These are phyloP conservation scores for Triticum urartu DNA, from an alignment of 176 grass and related monocot genomes.

Conservation along the genomic window DNA sequence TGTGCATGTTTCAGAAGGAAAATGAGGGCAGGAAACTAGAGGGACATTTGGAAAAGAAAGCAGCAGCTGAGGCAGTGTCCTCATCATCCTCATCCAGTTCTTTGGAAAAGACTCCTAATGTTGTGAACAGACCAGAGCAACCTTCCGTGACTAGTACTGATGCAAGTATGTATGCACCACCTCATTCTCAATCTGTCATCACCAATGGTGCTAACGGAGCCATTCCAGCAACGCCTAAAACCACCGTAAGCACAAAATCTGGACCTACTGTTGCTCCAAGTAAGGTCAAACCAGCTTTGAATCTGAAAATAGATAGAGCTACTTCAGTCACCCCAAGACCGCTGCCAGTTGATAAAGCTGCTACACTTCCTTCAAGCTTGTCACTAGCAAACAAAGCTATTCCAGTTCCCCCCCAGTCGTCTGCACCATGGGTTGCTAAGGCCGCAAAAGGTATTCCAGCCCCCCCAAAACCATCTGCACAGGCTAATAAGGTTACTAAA, in stretches of 20 bases:
- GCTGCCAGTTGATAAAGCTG: conserved; percentile 29
- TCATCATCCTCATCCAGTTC: conserved; percentile 35
- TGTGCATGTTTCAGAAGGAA: conserved; percentile 55
- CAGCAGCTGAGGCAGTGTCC: conserved; percentile 39
- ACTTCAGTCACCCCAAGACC: conserved; percentile 9
- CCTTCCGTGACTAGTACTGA: conserved; percentile 26
- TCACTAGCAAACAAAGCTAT: neutral
- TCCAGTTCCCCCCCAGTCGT: neutral
- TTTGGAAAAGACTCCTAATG: conserved; percentile 41
- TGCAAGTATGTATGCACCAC: conserved; percentile 17
- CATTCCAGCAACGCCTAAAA: conserved; percentile 17
- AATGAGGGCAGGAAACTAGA: conserved; percentile 56
- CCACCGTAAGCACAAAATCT: conserved; percentile 29
- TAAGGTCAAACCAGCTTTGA: conserved; percentile 31
- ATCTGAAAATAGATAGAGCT: conserved; percentile 29
- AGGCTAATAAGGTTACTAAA: conserved; percentile 16
- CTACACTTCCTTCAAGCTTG: neutral
- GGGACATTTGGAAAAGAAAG: conserved; percentile 57
- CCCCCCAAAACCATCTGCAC: conserved; percentile 11
- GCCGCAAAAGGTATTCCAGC: conserved; percentile 4
- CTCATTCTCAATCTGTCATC: conserved; percentile 16
- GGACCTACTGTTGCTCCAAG: conserved; percentile 22
- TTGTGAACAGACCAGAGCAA: conserved; percentile 30
- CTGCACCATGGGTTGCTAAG: neutral
- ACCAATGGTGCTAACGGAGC: conserved; percentile 7